phyloP scores from a whole-genome alignment of 169 alveolate genomes.

The Fabrea salina region DNA sequence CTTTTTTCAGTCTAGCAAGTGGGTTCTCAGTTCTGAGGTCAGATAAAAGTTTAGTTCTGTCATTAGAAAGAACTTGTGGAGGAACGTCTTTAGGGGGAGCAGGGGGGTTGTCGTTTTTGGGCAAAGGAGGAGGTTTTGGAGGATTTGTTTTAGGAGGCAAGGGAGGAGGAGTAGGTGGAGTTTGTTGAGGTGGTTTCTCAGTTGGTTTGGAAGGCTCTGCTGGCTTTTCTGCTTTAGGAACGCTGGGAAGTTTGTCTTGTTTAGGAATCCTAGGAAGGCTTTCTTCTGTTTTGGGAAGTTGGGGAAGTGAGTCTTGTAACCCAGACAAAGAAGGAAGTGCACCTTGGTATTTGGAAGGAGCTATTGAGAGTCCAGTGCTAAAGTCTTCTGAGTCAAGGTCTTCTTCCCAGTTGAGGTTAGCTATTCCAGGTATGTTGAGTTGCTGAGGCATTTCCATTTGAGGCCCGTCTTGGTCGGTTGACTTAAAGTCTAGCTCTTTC shows the following conservation, averaged over 20 bases:
- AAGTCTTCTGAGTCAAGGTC: slow-evolving; percentile 18
- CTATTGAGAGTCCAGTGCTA: not conserved
- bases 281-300: not conserved
- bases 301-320: too few relatives aligned
- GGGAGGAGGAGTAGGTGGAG: slow-evolving; percentile 28
- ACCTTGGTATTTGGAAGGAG: not conserved
- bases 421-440: slow-evolving; percentile 24
- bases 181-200: not conserved
- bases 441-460: slow-evolving; percentile 6
- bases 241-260: not conserved
- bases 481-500: not conserved
- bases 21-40: not conserved
- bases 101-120: not conserved
- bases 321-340: not conserved
- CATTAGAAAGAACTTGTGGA: not conserved
- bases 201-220: slow-evolving; percentile 16
- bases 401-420: slow-evolving; percentile 23
- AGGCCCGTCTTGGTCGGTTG: not conserved
- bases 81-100: slow-evolving; percentile 1
- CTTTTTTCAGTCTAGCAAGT: not conserved
- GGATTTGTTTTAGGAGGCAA: not conserved
- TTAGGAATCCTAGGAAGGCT: not conserved
- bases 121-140: slow-evolving; percentile 12
- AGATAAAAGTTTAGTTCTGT: not conserved
- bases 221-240: not conserved